These are phyloP conservation scores for Capronia epimyces DNA, from an alignment of 2,329 filamentous ascomycete genomes.

Conservation along the genomic window DNA sequence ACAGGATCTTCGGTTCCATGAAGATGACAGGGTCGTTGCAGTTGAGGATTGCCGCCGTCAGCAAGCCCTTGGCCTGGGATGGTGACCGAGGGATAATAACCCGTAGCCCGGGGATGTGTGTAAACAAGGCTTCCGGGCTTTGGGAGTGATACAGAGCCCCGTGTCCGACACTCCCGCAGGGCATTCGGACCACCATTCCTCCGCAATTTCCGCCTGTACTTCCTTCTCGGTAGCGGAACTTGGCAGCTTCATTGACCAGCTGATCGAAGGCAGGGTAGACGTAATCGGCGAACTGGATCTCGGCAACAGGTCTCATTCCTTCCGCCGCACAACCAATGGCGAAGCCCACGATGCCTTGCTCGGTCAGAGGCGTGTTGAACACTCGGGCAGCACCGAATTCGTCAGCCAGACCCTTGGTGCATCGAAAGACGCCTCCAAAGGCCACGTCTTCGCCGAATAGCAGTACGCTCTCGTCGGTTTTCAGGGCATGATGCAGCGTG, in stretches of 20 bases:
- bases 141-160: constrained; percentile 85
- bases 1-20: constrained; percentile 90
- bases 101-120: constrained; percentile 76
- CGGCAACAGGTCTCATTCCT: constrained; percentile 86
- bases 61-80: constrained; percentile 78
- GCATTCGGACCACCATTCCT: constrained; percentile 83
- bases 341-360: constrained; percentile 92
- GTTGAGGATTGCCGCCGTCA: constrained; percentile 67
- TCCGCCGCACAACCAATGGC: constrained; percentile 84
- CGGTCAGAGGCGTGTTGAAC: constrained; percentile 91
- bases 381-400: constrained; percentile 83
- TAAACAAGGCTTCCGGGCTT: constrained; percentile 81
- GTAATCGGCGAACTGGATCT: constrained; percentile 95
- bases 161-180: constrained; percentile 81
- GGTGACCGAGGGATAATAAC: constrained; percentile 84
- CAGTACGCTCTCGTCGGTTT: constrained; percentile 76
- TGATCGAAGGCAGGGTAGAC: constrained; percentile 91
- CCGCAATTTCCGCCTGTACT: constrained; percentile 62
- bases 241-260: constrained; percentile 87
- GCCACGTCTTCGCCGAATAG: constrained; percentile 96
- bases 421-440: constrained; percentile 94
- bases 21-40: constrained; percentile 84
- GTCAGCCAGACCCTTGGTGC: constrained; percentile 82
- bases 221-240: constrained; percentile 72
- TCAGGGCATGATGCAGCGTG: constrained; percentile 74